These are phyloP conservation scores for Rhodotorula sp. DNA, from an alignment of 1,284 basidiomycete species.

Conservation along the genomic window DNA sequence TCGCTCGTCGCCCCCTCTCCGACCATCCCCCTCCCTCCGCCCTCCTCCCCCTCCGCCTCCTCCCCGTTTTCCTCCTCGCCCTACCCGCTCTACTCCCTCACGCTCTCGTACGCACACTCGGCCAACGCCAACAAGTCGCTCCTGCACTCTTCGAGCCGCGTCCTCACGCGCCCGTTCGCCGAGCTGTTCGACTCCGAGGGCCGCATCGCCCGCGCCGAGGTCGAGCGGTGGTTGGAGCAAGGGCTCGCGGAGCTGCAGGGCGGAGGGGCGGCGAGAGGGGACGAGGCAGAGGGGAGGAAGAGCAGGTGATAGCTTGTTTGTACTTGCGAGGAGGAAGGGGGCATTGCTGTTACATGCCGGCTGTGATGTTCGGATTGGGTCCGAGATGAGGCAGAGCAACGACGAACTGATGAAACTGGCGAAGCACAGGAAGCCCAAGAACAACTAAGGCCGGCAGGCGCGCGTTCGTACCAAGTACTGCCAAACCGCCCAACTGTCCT, in stretches of 20 bases:
- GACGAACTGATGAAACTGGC: too few species aligned
- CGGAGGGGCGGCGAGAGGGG: neutral
- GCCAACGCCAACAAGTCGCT: constrained; percentile 67
- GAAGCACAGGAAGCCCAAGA: too few species aligned
- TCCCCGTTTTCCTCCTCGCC: neutral
- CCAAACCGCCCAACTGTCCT: too few species aligned
- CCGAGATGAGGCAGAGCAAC: too few species aligned
- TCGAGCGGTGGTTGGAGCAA: constrained; percentile 36
- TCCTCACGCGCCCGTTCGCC: constrained; percentile 20
- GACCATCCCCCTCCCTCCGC: neutral
- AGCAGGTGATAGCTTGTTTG: neutral
- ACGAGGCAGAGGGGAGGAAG: neutral
- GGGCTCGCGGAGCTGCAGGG: constrained; percentile 11
- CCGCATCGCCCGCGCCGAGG: constrained; percentile 20
- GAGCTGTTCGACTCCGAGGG: constrained; percentile 43
- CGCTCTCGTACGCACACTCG: constrained; percentile 68
- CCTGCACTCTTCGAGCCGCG: constrained; percentile 27
- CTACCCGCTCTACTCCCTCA: constrained; percentile 64
- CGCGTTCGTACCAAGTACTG: too few species aligned
- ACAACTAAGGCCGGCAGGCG: too few species aligned
- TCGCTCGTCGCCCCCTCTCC: constrained; percentile 26
- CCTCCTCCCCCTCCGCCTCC: constrained; percentile 15
- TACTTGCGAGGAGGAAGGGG: neutral
- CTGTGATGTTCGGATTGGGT: too few species aligned
- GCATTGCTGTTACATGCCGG: too few species aligned